phyloP scores from a whole-genome alignment of 371 early-diverging fungal species.

The Mortierella sp. region DNA sequence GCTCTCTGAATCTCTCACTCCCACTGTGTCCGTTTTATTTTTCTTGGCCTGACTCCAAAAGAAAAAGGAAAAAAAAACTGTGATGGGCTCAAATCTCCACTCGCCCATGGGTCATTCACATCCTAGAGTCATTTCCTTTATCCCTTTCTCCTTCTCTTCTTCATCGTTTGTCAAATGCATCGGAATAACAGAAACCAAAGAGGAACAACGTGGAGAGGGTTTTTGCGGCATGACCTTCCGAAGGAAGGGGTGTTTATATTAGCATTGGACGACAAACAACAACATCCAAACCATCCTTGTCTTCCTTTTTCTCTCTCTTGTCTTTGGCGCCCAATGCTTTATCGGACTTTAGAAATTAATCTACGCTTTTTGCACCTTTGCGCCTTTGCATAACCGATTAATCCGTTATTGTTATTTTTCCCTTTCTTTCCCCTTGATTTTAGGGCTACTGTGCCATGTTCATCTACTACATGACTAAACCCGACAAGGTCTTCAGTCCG shows the following conservation, averaged over 20 bases:
- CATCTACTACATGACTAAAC: slow-evolving; percentile 43
- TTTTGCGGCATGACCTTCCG: no score
- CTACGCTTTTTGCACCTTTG: background rate
- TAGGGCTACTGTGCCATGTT: slow-evolving; percentile 45
- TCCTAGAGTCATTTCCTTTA: background rate
- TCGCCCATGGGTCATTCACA: no score
- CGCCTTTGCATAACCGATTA: background rate
- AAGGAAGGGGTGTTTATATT: no score
- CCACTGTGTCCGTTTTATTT: background rate
- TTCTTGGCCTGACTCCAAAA: slow-evolving; percentile 7
- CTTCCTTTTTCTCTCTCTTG: slow-evolving; percentile 1
- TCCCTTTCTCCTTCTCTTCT: background rate
- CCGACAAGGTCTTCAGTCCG: slow-evolving; percentile 24
- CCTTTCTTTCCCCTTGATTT: background rate
- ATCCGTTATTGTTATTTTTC: no score
- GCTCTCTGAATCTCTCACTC: slow-evolving; percentile 1
- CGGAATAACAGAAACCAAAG: background rate
- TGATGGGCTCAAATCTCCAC: background rate
- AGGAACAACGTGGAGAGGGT: background rate
- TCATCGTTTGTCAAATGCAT: no score
- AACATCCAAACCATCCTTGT: background rate
- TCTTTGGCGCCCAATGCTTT: background rate
- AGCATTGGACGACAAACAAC: background rate
- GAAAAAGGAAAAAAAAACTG: slow-evolving; percentile 8
- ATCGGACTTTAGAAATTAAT: slow-evolving; percentile 8